Evolutionary conservation across 2,329 filamentous ascomycete genomes (phyloP), one percentile per base, ranked within the genome.

Genomic region (Microdochium trichocladiopsis): DNA sequence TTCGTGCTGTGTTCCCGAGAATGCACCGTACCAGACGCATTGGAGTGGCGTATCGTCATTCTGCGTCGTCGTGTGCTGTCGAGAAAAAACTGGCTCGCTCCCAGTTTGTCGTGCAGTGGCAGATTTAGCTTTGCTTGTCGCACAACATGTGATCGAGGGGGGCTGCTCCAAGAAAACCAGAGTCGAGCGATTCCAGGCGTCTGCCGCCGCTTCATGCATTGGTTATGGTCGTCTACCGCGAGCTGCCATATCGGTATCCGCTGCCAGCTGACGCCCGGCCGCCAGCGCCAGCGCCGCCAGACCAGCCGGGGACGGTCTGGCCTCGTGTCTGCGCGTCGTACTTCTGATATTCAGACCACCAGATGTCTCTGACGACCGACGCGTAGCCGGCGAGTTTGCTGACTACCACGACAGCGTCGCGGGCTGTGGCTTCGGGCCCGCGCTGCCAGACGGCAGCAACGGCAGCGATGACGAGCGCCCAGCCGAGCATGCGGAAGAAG

Each of bases 401-500:
- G 10, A 63, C 71, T 28, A 79, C 55, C 1, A 72, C 69, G 18
- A 71, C 68, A 12, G 72, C 61, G 68, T 94, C 88, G 55, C 76
- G 73, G 14, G 80, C 70, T 57, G 84, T 85, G 53, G 82, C 82
- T 57, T 83, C 80, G 16, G 86, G 65, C 0, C 90, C 85, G 2
- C 89, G 73, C 62, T 84, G 83, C 67, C 78, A 87, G 3, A 86
- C 73, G 55, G 78, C 75, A 18, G 83, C 72, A 0, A 75, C 74
- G 0, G 83, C 43, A 0, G 76, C 73, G 4, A 77, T 70, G 2
- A 92, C 58, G 2, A 72, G 66, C 1, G 77, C 78, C 82, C 84
- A 94, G 57, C 90, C 82, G 2, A 80, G 66, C 43, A 90, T 58
- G 23, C 79, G 72, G 56, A 89, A 66, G 11, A 77, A 75, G 52